These are phyloP conservation scores for Pyrenula aspistea DNA, from an alignment of 495 filamentous ascomycete species.

Conservation along the genomic window DNA sequence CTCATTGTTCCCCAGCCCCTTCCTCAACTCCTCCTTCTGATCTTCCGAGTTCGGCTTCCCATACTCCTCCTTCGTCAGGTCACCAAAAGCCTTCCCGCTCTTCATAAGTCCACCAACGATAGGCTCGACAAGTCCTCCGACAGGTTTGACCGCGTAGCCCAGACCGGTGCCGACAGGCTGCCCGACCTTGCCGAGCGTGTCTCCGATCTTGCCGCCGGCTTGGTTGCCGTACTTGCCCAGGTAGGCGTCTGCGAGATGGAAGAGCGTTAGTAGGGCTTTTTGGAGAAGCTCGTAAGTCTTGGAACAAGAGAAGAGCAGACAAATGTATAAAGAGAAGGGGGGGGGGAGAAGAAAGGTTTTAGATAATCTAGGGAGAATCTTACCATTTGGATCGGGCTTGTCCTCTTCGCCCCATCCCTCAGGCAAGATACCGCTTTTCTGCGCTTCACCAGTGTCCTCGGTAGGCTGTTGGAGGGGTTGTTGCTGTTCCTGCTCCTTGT, in stretches of 20 bases:
- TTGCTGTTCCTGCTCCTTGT: neutral
- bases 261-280: neutral
- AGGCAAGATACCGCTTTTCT: neutral
- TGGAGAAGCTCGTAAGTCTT: too few relatives aligned
- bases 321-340: neutral
- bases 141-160: constrained; percentile 6
- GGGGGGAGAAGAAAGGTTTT: neutral
- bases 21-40: constrained; percentile 5
- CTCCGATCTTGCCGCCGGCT: constrained; percentile 9
- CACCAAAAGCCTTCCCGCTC: constrained; percentile 4
- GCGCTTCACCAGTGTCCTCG: neutral
- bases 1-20: constrained; percentile 2
- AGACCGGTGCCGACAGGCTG: constrained; percentile 14
- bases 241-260: neutral
- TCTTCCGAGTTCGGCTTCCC: constrained; percentile 1
- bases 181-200: constrained; percentile 11
- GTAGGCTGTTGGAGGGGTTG: neutral
- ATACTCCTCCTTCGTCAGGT: neutral
- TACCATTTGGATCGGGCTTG: neutral
- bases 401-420: neutral
- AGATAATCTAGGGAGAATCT: neutral
- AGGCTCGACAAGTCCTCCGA: constrained; percentile 12
- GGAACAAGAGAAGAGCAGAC: neutral
- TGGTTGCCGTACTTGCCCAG: constrained; percentile 6
- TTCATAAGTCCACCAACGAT: constrained; percentile 11